These are phyloP conservation scores for Clarireedia sp. DNA, from an alignment of 2,329 filamentous ascomycete species.

Conservation along the genomic window DNA sequence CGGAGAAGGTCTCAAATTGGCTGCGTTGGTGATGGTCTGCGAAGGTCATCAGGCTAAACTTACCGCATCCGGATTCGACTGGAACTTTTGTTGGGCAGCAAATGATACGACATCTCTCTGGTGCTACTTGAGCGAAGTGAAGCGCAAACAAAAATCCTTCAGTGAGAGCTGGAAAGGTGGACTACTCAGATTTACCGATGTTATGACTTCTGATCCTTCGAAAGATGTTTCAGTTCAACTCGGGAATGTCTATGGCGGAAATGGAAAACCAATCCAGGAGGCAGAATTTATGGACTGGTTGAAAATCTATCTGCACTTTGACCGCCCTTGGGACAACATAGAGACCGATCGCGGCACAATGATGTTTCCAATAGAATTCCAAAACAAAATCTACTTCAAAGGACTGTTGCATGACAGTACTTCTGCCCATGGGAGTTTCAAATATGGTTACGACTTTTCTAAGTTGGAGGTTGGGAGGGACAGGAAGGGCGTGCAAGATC, in stretches of 20 bases:
- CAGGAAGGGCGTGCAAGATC: slow-evolving; percentile 9
- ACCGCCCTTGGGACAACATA: slow-evolving; percentile 7
- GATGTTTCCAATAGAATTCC: slow-evolving; percentile 9
- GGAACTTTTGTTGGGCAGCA: slow-evolving; percentile 17
- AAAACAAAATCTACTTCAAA: slow-evolving; percentile 16
- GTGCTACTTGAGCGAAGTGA: slow-evolving; percentile 8
- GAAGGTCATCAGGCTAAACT: slow-evolving; percentile 17
- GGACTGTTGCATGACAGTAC: slow-evolving; percentile 9
- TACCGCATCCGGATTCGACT: slow-evolving; percentile 9
- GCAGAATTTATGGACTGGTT: slow-evolving; percentile 12
- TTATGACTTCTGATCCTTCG: slow-evolving; percentile 8
- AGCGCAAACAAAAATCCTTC: background rate
- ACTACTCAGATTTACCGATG: background rate
- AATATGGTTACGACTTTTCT: slow-evolving; percentile 15
- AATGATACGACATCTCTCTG: slow-evolving; percentile 9
- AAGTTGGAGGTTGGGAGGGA: slow-evolving; percentile 14
- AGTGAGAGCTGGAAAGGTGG: background rate
- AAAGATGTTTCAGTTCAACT: slow-evolving; percentile 19
- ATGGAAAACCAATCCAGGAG: background rate
- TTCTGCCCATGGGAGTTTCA: background rate
- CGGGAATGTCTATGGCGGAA: slow-evolving; percentile 9
- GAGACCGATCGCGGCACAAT: slow-evolving; percentile 9
- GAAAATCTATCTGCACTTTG: slow-evolving; percentile 12
- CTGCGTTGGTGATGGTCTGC: slow-evolving; percentile 23
- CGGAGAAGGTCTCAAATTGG: slow-evolving; percentile 28